Evolutionary conservation across 352 stramenopile species (phyloP).

Genomic region (Globisporangium parvum): DNA sequence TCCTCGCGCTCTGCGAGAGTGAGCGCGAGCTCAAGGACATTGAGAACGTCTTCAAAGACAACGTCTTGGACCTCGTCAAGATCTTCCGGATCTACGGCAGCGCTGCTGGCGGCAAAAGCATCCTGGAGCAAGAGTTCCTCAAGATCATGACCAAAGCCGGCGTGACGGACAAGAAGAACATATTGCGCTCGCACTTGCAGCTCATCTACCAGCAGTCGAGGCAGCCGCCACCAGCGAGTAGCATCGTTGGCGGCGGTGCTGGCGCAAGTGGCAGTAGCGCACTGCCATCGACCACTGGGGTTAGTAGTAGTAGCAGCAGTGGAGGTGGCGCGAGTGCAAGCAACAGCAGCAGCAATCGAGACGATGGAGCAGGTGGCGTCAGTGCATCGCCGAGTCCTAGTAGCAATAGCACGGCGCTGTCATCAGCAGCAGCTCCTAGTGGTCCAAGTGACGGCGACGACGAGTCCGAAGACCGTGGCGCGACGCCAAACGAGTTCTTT

Average conservation of each 20-base stretch:
- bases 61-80: constrained; percentile 73
- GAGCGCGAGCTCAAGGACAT: constrained; percentile 59
- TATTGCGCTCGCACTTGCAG: constrained; percentile 62
- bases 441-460: constrained; percentile 29
- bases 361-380: not conserved
- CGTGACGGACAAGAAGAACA: constrained; percentile 79
- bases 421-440: not conserved
- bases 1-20: constrained; percentile 48
- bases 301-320: not conserved
- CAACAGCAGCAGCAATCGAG: constrained; percentile 1
- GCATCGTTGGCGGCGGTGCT: not conserved
- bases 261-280: not conserved
- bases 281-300: too few relatives aligned
- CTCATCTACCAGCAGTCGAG: constrained; percentile 69
- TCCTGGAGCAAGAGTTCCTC: constrained; percentile 77
- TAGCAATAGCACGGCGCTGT: not conserved
- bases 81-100: constrained; percentile 75
- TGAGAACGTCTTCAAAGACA: constrained; percentile 66
- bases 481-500: constrained; percentile 77
- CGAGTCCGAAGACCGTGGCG: constrained; percentile 46
- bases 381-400: not conserved
- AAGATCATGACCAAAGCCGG: constrained; percentile 77
- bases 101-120: constrained; percentile 51
- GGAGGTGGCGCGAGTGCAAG: constrained; percentile 14
- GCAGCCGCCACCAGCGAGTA: constrained; percentile 11